A percentile compares a stretch with the other conserved stretches of the same genome.
Evolutionary conservation across 148 eudicot genomes (phyloP).

Genomic region (Dianthus caryophyllus): DNA sequence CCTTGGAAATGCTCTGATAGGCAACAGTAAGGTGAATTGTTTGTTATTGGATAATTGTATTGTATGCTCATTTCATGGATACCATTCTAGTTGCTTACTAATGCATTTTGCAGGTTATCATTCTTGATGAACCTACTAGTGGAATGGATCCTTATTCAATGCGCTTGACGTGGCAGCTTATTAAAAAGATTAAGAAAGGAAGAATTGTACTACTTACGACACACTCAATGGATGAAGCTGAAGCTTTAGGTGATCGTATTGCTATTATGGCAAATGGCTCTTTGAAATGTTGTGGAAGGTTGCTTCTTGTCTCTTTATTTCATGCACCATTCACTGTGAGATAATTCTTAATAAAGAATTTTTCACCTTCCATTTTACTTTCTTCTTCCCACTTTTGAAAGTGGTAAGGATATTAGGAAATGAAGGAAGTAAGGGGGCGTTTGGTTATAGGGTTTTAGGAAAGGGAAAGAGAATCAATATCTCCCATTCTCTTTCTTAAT

Average conservation of each 20-base stretch:
- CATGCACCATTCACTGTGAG: neutral
- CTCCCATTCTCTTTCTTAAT: too few relatives aligned
- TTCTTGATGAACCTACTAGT: constrained; percentile 98
- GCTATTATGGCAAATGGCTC: constrained; percentile 99
- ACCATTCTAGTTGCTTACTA: constrained; percentile 8
- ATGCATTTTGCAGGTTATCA: constrained; percentile 51
- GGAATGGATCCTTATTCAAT: constrained; percentile 99
- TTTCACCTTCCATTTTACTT: too few relatives aligned
- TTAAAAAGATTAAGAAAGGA: constrained; percentile 85
- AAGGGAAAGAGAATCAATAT: too few relatives aligned
- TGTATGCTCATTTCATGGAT: constrained; percentile 6
- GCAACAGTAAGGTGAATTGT: constrained; percentile 79
- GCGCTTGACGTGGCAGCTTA: constrained; percentile 97
- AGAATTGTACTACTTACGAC: constrained; percentile 87
- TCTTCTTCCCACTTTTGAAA: too few relatives aligned
- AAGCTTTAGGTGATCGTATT: constrained; percentile 94
- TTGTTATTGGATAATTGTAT: constrained; percentile 10
- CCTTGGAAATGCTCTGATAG: constrained; percentile 86
- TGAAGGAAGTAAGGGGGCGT: too few relatives aligned
- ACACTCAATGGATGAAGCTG: constrained; percentile 99
- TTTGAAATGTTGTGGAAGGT: constrained; percentile 98
- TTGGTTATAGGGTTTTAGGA: too few relatives aligned
- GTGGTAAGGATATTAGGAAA: too few relatives aligned
- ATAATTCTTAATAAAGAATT: neutral
- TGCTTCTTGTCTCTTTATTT: constrained; percentile 15